Evolutionary conservation across 495 filamentous ascomycete species (phyloP).

Genomic region (Hyaloscypha variabilis): DNA sequence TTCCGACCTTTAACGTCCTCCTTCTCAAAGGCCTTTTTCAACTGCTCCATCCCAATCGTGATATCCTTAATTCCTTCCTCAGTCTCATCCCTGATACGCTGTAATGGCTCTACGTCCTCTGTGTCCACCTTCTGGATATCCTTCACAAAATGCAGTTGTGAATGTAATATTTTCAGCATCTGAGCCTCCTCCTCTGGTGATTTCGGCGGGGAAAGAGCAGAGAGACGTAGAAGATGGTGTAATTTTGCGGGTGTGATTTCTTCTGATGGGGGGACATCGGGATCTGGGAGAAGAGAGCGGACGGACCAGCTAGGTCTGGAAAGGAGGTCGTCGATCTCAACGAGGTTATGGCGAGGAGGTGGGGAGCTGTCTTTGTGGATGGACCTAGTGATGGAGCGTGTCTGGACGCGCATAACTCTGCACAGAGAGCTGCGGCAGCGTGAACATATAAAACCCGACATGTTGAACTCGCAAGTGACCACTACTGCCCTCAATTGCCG

Average conservation of each 20-base stretch:
- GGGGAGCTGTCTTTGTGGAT: constrained; percentile 8
- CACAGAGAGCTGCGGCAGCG: constrained; percentile 16
- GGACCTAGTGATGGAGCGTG: background rate
- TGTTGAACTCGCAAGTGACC: background rate
- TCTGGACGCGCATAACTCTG: constrained; percentile 5
- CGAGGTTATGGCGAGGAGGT: constrained; percentile 3
- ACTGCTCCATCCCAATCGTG: constrained; percentile 42
- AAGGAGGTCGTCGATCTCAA: constrained; percentile 60
- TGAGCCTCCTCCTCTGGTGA: constrained; percentile 55
- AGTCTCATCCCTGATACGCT: constrained; percentile 83
- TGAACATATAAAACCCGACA: constrained; percentile 16
- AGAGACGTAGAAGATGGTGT: constrained; percentile 86
- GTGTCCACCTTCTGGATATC: constrained; percentile 84
- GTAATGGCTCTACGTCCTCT: constrained; percentile 66
- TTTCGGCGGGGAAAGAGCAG: constrained; percentile 77
- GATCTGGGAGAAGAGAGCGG: constrained; percentile 63
- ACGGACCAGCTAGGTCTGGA: constrained; percentile 85
- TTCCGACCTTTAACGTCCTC: constrained; percentile 49
- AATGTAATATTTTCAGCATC: constrained; percentile 73
- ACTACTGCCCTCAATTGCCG: background rate
- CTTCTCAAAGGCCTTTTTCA: constrained; percentile 39
- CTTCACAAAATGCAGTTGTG: constrained; percentile 88
- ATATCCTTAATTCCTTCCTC: constrained; percentile 41
- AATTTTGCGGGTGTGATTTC: constrained; percentile 53
- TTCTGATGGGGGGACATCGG: constrained; percentile 38